A percentile compares a stretch with the other conserved stretches of the same genome.
phyloP scores from a whole-genome alignment of 306 rosid genomes.

The Corylus avellana region DNA sequence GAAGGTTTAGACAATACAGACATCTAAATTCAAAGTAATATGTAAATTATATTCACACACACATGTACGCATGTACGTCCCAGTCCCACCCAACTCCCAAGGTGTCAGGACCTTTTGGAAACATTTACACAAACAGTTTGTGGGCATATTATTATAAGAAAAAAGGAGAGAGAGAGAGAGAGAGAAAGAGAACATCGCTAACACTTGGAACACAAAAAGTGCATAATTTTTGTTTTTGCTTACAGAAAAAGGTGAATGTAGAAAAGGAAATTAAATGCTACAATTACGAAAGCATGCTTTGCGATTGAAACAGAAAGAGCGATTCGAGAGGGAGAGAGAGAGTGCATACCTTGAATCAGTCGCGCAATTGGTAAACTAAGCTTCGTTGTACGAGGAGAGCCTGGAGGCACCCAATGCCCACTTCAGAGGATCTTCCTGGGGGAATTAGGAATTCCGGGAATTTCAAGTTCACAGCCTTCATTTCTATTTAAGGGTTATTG shows the following conservation, averaged over 20 bases:
- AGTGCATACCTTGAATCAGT: not conserved
- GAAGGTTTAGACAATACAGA: not conserved
- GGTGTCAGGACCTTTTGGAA: not conserved
- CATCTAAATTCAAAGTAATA: not conserved
- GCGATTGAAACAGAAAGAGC: not conserved
- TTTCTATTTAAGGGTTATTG: too few relatives aligned
- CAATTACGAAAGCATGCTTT: not conserved
- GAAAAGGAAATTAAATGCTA: not conserved
- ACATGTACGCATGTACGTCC: not conserved
- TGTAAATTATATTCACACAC: not conserved
- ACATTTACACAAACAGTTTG: not conserved
- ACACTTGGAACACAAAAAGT: not conserved
- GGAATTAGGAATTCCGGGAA: too few relatives aligned
- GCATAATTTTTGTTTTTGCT: not conserved
- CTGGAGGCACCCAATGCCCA: too few relatives aligned
- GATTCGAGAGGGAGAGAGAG: not conserved
- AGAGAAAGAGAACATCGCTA: not conserved
- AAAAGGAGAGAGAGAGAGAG: too few relatives aligned
- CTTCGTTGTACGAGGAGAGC: too few relatives aligned
- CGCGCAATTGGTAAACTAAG: too few relatives aligned
- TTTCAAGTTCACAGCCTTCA: too few relatives aligned
- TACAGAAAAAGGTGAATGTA: not conserved
- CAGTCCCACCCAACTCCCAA: not conserved
- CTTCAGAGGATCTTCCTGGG: too few relatives aligned
- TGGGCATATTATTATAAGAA: not conserved